Base-by-base conservation (phyloP, 192 early-diverging fungal species). In the Podila minutissima region DNA sequence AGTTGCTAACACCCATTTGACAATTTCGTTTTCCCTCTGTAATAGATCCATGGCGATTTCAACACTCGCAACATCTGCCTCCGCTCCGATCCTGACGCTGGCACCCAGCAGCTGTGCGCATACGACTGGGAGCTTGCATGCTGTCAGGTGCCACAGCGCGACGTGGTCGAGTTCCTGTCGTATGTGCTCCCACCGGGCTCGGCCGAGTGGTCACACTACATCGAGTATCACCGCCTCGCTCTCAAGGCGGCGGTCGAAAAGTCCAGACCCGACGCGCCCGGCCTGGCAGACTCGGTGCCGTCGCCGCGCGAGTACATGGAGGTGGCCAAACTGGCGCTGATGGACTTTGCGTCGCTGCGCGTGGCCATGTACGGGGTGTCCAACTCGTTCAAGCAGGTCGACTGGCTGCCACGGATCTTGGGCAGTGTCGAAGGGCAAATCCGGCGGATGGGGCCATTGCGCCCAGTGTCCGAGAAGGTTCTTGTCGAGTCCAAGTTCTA, bases 121-220 rank as follows among this genome's bases (percentile, higher is more conserved):
- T 81, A 81, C 24, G 77, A 81, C n/a, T 81, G 77, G 77, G 77
- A 81, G 33, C 46, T 81, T 15, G 70, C 77, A 2, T 81, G 77
- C 53, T 81, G 77, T 20, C 77, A 81, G 17, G 71, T 81, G 1
- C 77, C 77, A 24, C 77, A 81, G 24, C 38, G 77, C 15, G 77
- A 81, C 59, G 77, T 81, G 26, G 77, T 81, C 66, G 77, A 81
- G 62, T 69, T 81, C 57, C 57, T 81, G 20, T 67, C 77, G 19
- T 81, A 69, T 73, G 77, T 81, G 28, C 77, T 81, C 28, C 77
- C 77, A 17, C 77, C 77, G 8, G 77, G 71, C 32, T 81, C 77
- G 5, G 19, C 19, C 1, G 67, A 72, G 48, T 81, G 77, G 77
- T 5, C 66, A 24, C 77, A 81, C 13, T 81, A 81, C 62, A 81